These are phyloP conservation scores for Colletotrichum eremochloae DNA, from an alignment of 2,329 filamentous ascomycete species.

Conservation along the genomic window DNA sequence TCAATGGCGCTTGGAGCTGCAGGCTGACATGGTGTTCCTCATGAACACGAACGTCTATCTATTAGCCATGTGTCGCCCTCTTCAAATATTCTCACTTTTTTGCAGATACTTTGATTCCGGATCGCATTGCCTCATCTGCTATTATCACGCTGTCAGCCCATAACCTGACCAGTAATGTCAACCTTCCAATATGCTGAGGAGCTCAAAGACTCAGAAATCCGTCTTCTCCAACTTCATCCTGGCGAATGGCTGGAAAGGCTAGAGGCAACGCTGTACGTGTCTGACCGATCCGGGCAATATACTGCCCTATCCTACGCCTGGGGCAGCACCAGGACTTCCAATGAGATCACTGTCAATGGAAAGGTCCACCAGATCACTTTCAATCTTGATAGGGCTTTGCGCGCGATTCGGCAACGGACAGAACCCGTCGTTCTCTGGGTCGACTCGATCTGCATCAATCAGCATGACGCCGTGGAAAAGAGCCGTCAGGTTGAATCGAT, in stretches of 20 bases:
- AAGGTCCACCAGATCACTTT: conserved; percentile 43
- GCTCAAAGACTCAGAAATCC: conserved; percentile 15
- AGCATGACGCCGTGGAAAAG: conserved; percentile 37
- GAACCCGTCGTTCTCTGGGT: conserved; percentile 22
- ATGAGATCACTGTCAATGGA: conserved; percentile 45
- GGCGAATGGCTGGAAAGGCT: conserved; percentile 38
- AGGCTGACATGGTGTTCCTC: conserved; percentile 3
- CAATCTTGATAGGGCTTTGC: conserved; percentile 48
- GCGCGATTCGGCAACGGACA: conserved; percentile 44
- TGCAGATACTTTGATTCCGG: too few relatives aligned
- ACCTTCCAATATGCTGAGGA: conserved; percentile 7
- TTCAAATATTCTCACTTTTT: not conserved
- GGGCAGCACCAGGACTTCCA: conserved; percentile 44
- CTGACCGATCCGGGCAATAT: conserved; percentile 34
- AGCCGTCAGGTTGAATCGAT: conserved; percentile 39
- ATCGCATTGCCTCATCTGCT: not conserved
- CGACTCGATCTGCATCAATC: conserved; percentile 43
- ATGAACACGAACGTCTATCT: not conserved
- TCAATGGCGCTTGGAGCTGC: not conserved
- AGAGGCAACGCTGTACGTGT: conserved; percentile 15
- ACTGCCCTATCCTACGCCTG: conserved; percentile 49
- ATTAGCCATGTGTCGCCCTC: not conserved
- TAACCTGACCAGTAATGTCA: conserved; percentile 6
- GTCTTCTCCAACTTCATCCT: conserved; percentile 30
- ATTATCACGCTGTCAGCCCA: too few relatives aligned